Evolutionary conservation across 192 early-diverging fungal species (phyloP).

Genomic region (Coemansia sp.): DNA sequence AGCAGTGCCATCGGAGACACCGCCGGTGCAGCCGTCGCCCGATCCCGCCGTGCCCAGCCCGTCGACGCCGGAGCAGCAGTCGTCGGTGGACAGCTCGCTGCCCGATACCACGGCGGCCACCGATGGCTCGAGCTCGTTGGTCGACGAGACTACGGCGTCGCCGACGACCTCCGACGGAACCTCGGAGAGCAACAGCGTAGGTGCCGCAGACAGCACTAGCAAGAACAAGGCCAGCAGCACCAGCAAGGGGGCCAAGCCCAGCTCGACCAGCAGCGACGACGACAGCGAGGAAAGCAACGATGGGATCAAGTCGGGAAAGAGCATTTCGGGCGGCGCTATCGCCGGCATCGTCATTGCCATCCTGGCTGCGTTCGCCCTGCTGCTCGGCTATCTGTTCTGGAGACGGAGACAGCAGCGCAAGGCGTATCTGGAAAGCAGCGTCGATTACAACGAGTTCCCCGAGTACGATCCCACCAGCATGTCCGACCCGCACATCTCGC

Average conservation of each 20-base stretch:
- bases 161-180: too few species aligned
- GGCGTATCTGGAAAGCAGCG: conserved; percentile 22
- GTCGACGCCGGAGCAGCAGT: background rate
- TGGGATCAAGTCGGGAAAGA: background rate
- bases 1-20: background rate
- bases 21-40: background rate
- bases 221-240: background rate
- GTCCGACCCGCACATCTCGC: conserved; percentile 5
- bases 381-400: conserved; percentile 35
- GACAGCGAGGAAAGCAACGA: background rate
- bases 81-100: background rate
- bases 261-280: conserved; percentile 1
- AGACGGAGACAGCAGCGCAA: conserved; percentile 32
- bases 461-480: conserved; percentile 34
- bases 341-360: conserved; percentile 40
- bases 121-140: too few species aligned
- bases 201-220: background rate
- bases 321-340: conserved; percentile 28
- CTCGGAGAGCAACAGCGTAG: background rate
- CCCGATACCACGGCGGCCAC: background rate
- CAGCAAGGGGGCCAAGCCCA: background rate
- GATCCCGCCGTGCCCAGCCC: background rate
- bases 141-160: too few species aligned
- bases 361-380: conserved; percentile 10
- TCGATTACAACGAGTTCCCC: conserved; percentile 52